These are phyloP conservation scores for Leccinum solheimii DNA, from an alignment of 1,284 basidiomycete genomes.

Conservation along the genomic window DNA sequence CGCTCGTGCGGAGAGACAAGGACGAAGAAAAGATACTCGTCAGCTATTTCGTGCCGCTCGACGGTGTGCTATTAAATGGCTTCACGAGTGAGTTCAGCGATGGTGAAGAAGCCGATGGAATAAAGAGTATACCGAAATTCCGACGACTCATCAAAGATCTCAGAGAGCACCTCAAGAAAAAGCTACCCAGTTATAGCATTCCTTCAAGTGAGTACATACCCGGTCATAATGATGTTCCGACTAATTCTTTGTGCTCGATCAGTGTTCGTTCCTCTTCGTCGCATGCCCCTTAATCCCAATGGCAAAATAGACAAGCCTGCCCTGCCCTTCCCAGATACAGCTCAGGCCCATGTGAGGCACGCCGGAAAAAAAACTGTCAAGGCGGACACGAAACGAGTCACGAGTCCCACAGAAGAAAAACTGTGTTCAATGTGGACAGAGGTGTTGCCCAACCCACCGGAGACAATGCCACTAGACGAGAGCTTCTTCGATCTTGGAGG, in stretches of 20 bases:
- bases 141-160: conserved; percentile 91
- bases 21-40: conserved; percentile 99
- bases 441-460: conserved; percentile 81
- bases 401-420: conserved; percentile 75
- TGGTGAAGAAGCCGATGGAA: conserved; percentile 58
- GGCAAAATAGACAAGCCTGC: conserved; percentile 99
- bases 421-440: conserved; percentile 83
- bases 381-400: conserved; percentile 36
- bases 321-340: conserved; percentile 98
- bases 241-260: conserved; percentile 11
- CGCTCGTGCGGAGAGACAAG: conserved; percentile 95
- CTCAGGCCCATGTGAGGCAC: conserved; percentile 56
- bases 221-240: conserved; percentile 2
- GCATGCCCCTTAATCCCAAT: conserved; percentile 98
- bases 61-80: conserved; percentile 68
- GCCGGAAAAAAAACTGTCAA: conserved; percentile 35
- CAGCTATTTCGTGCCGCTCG: conserved; percentile 95
- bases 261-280: conserved; percentile 94
- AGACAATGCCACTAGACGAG: conserved; percentile 85
- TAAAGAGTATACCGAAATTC: conserved; percentile 80
- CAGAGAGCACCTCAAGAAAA: conserved; percentile 95
- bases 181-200: conserved; percentile 91
- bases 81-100: conserved; percentile 74
- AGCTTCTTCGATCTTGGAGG: conserved; percentile 99
- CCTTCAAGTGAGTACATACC: conserved; percentile 71